Percentiles rank a stretch among this genome's conserved stretches.
These are phyloP conservation scores for Retiboletus fuscus DNA, from an alignment of 1,284 basidiomycete genomes.

Conservation along the genomic window DNA sequence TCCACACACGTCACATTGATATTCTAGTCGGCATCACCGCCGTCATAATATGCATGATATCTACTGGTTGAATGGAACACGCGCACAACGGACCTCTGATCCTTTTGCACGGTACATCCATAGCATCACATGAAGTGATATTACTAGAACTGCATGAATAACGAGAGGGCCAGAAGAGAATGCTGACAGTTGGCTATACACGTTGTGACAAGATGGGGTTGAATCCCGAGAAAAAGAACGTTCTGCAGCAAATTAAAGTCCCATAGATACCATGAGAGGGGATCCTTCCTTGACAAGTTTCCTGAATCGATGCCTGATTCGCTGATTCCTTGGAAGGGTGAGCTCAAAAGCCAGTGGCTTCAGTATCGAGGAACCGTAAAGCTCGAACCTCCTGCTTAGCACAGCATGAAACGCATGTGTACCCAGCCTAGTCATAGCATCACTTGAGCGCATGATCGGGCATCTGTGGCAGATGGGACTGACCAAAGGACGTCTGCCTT, in stretches of 20 bases:
- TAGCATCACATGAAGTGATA: constrained; percentile 8
- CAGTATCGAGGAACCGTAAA: constrained; percentile 61
- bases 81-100: background rate
- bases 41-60: background rate
- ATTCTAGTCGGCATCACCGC: too few species aligned
- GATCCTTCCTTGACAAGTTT: constrained; percentile 62
- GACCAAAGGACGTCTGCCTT: constrained; percentile 74
- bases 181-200: background rate
- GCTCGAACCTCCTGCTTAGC: constrained; percentile 65
- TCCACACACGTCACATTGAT: too few species aligned
- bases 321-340: constrained; percentile 56
- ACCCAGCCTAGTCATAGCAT: constrained; percentile 73
- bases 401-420: constrained; percentile 79
- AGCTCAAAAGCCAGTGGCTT: constrained; percentile 64
- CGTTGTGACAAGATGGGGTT: background rate
- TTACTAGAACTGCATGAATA: background rate
- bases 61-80: background rate
- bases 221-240: constrained; percentile 6
- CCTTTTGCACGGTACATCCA: constrained; percentile 6
- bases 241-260: constrained; percentile 30
- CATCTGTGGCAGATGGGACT: constrained; percentile 38
- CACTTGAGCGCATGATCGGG: constrained; percentile 16
- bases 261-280: constrained; percentile 42
- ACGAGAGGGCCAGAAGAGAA: background rate
- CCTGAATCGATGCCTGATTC: constrained; percentile 58